These are phyloP conservation scores for Agastache rugosa DNA, from an alignment of 257 asterid genomes.

Conservation along the genomic window DNA sequence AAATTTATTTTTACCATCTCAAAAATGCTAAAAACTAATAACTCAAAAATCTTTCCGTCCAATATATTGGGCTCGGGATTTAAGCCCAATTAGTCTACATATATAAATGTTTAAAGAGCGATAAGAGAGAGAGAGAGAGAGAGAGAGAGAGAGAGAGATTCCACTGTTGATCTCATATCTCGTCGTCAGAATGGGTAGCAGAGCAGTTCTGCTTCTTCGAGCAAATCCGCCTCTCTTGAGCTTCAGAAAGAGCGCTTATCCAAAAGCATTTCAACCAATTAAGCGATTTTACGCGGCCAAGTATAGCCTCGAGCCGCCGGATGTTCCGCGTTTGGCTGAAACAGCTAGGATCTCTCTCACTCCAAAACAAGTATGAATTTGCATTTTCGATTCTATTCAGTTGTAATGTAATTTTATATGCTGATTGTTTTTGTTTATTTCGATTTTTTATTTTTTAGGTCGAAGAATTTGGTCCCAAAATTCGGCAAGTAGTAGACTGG, in stretches of 20 bases:
- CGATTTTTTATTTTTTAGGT: slow-evolving; percentile 44
- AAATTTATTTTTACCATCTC: no score
- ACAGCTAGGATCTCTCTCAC: slow-evolving; percentile 83
- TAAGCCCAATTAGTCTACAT: neutral
- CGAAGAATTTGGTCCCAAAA: slow-evolving; percentile 76
- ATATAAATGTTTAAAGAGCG: neutral
- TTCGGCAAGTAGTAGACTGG: slow-evolving; percentile 65
- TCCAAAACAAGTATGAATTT: slow-evolving; percentile 31
- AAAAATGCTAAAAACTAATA: no score
- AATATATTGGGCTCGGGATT: neutral
- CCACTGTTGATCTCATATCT: no score
- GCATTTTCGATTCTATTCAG: neutral
- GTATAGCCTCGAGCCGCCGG: slow-evolving; percentile 70
- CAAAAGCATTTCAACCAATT: neutral
- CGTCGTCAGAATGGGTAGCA: slow-evolving; percentile 43
- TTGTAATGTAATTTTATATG: neutral
- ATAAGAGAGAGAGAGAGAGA: neutral
- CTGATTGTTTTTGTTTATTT: neutral
- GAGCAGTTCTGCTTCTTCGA: slow-evolving; percentile 46
- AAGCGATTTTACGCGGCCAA: slow-evolving; percentile 44
- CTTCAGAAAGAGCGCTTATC: slow-evolving; percentile 24
- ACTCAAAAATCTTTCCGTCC: no score
- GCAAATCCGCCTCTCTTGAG: slow-evolving; percentile 35
- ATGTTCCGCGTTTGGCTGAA: slow-evolving; percentile 72
- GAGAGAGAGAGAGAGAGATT: neutral